A percentile compares a stretch with the other conserved stretches of the same genome.
Conservation (phyloP, 139 green algal genomes). For the Tetradesmus obliquus region DNA sequence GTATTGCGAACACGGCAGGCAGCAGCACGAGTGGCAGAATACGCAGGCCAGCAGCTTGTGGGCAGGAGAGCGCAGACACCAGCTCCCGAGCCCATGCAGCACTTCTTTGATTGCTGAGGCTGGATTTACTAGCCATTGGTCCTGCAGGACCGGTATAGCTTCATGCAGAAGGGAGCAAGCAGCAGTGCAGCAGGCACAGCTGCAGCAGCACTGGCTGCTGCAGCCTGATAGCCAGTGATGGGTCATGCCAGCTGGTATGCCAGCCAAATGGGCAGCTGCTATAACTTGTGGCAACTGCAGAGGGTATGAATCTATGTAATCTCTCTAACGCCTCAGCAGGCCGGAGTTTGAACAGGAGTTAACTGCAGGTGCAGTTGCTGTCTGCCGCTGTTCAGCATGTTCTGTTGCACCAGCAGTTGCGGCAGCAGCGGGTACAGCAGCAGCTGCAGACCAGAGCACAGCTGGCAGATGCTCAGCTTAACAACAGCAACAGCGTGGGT, state of each 20-base stretch:
- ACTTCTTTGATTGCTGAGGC: not conserved
- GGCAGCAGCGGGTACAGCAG: too few relatives aligned
- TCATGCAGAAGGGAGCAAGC: not conserved
- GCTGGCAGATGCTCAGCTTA: too few relatives aligned
- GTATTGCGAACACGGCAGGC: not conserved
- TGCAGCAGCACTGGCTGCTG: not conserved
- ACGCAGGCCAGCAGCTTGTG: not conserved
- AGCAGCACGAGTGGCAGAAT: not conserved
- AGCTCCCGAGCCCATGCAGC: not conserved
- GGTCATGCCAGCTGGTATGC: not conserved
- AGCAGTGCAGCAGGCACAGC: conserved; percentile 14
- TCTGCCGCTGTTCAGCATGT: too few relatives aligned
- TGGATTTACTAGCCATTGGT: not conserved
- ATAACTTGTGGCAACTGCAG: too few relatives aligned
- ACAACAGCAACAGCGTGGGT: too few relatives aligned
- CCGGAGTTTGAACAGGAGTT: too few relatives aligned
- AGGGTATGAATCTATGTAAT: too few relatives aligned
- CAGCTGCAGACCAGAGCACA: too few relatives aligned
- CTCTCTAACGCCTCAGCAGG: too few relatives aligned
- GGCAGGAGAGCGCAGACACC: not conserved
- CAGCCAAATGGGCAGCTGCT: too few relatives aligned
- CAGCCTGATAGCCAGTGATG: not conserved
- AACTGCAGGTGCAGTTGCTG: too few relatives aligned
- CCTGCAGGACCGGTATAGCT: not conserved
- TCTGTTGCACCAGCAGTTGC: too few relatives aligned